These are phyloP conservation scores for Wickerhamiella infanticola DNA, from an alignment of 1,139 yeast genomes.

Conservation along the genomic window DNA sequence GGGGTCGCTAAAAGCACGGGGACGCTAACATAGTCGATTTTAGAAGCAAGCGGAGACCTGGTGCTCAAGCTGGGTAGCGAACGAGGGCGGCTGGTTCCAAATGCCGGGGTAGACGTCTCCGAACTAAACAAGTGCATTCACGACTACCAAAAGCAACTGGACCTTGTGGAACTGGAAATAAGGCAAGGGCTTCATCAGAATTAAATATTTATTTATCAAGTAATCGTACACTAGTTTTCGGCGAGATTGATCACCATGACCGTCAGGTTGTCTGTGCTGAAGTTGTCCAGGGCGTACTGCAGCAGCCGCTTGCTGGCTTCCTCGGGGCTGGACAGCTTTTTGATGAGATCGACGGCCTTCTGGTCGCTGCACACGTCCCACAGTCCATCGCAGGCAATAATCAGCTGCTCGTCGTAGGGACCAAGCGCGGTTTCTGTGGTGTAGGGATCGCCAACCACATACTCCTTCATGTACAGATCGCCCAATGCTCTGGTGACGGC, in stretches of 20 bases:
- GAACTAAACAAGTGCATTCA: constrained; percentile 11
- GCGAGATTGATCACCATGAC: constrained; percentile 63
- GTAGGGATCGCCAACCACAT: constrained; percentile 82
- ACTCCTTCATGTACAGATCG: constrained; percentile 81
- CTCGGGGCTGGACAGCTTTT: constrained; percentile 36
- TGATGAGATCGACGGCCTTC: constrained; percentile 54
- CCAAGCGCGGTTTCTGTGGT: constrained; percentile 74
- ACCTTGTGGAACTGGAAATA: constrained; percentile 14
- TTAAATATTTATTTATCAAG: not conserved
- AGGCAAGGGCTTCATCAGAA: not conserved
- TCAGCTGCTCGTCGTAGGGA: constrained; percentile 49
- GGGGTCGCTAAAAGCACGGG: too few relatives aligned
- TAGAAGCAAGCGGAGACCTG: constrained; percentile 14
- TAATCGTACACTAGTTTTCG: not conserved
- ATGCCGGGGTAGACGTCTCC: constrained; percentile 11
- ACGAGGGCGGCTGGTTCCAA: constrained; percentile 14
- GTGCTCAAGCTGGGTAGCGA: constrained; percentile 14
- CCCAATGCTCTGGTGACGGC: constrained; percentile 93
- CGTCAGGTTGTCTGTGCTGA: constrained; percentile 84
- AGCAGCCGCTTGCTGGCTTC: constrained; percentile 54
- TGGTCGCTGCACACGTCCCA: constrained; percentile 83
- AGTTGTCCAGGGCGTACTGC: constrained; percentile 58
- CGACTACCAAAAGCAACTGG: constrained; percentile 14
- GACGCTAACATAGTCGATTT: constrained; percentile 3
- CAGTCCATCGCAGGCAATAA: constrained; percentile 82